These are phyloP conservation scores for Cadophora gregata DNA, from an alignment of 2,329 filamentous ascomycete species.

Conservation along the genomic window DNA sequence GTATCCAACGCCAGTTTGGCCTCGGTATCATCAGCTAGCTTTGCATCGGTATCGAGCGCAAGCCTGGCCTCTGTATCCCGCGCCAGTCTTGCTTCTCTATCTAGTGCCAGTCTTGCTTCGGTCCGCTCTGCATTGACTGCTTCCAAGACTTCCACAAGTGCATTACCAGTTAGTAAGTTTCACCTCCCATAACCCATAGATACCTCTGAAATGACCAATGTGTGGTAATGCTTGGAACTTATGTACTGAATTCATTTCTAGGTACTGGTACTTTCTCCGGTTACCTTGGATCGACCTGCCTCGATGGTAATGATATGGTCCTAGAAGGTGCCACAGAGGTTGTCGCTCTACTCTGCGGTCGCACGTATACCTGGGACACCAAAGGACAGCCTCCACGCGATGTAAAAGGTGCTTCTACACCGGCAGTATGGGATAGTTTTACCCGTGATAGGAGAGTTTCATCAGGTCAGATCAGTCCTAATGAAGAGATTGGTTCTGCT, in stretches of 20 bases:
- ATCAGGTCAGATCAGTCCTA: not conserved
- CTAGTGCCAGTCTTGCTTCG: not conserved
- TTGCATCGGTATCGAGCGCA: not conserved
- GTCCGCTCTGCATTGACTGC: not conserved
- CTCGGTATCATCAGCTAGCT: not conserved
- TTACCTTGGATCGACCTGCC: conserved; percentile 1
- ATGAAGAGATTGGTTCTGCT: not conserved
- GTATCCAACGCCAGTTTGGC: too few species aligned
- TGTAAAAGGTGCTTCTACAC: not conserved
- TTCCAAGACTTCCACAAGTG: not conserved
- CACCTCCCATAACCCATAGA: not conserved
- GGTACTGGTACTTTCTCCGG: not conserved
- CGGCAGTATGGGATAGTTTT: not conserved
- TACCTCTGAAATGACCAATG: not conserved
- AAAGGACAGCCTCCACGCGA: not conserved
- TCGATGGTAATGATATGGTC: not conserved
- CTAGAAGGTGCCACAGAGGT: not conserved
- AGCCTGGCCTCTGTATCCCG: not conserved
- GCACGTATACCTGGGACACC: conserved; percentile 5
- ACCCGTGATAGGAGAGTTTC: not conserved
- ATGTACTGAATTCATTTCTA: not conserved
- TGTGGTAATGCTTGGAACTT: too few species aligned
- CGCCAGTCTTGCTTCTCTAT: not conserved
- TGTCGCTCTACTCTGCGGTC: not conserved
- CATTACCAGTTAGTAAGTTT: not conserved